Conservation (phyloP, 305 asterid species). For the Rubia tinctorum region DNA sequence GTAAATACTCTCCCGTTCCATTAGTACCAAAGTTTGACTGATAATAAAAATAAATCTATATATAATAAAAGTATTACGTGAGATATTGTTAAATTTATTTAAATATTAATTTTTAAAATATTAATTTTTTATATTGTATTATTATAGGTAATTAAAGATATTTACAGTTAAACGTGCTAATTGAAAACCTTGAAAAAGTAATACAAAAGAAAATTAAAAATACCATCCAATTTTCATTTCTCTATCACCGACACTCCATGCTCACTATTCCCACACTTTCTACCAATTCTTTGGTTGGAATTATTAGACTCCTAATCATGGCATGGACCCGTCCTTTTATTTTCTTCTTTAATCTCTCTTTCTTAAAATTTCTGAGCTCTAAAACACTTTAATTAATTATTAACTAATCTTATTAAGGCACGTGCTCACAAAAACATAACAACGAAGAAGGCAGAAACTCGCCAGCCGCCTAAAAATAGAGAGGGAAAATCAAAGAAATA, state of each 20-base stretch:
- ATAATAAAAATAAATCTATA: too few species aligned
- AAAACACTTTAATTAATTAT: not conserved
- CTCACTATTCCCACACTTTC: not conserved
- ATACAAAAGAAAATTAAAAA: too few species aligned
- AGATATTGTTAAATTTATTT: too few species aligned
- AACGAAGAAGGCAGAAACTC: slow-evolving; percentile 5
- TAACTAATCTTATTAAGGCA: not conserved
- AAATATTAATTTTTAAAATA: too few species aligned
- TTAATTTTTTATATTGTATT: too few species aligned
- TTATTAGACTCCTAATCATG: not conserved
- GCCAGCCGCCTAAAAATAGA: slow-evolving; percentile 8
- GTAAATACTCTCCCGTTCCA: too few species aligned
- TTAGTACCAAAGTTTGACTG: too few species aligned
- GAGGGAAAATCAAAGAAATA: slow-evolving; percentile 23
- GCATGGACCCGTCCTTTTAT: not conserved
- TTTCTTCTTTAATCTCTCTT: not conserved
- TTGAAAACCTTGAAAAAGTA: too few species aligned
- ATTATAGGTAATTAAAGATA: too few species aligned
- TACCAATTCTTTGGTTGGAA: not conserved
- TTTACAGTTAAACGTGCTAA: too few species aligned
- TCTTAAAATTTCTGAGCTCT: too few species aligned
- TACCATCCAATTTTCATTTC: not conserved
- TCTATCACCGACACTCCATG: not conserved
- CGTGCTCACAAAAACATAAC: not conserved
- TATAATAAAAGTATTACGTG: too few species aligned